phyloP scores from a whole-genome alignment of 1,284 basidiomycete species.

The Quambalaria eucalypti region DNA sequence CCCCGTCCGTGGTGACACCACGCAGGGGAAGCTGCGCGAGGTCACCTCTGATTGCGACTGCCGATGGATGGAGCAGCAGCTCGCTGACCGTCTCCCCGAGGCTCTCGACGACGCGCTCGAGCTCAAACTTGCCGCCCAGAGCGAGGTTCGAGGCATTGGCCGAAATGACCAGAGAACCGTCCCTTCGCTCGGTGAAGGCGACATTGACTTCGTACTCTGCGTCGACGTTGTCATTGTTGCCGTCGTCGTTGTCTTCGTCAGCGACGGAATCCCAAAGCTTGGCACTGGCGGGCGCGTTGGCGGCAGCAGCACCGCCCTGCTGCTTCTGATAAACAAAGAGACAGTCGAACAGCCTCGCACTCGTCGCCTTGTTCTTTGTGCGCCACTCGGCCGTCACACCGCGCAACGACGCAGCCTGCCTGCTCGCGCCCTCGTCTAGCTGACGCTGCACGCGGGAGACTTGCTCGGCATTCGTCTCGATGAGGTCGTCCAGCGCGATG shows the following conservation, averaged over 20 bases:
- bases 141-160: neutral
- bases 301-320: neutral
- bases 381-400: neutral
- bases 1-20: neutral
- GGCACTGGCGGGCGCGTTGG: neutral
- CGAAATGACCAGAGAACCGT: neutral
- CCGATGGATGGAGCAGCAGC: neutral
- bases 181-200: conserved; percentile 1
- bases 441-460: neutral
- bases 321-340: conserved; percentile 5
- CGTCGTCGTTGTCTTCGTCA: conserved; percentile 1
- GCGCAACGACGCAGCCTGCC: neutral
- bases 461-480: neutral
- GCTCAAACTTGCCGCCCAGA: neutral
- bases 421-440: neutral
- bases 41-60: neutral
- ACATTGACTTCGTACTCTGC: conserved; percentile 8
- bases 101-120: neutral
- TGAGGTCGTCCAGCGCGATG: conserved; percentile 7
- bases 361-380: neutral
- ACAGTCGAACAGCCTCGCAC: conserved; percentile 2
- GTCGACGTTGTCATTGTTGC: neutral
- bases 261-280: neutral
- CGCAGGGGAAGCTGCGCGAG: neutral
- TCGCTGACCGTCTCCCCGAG: neutral